Evolutionary conservation across 768 basidiomycete genomes (phyloP).

Genomic region (Candolleomyces efflorescens): DNA sequence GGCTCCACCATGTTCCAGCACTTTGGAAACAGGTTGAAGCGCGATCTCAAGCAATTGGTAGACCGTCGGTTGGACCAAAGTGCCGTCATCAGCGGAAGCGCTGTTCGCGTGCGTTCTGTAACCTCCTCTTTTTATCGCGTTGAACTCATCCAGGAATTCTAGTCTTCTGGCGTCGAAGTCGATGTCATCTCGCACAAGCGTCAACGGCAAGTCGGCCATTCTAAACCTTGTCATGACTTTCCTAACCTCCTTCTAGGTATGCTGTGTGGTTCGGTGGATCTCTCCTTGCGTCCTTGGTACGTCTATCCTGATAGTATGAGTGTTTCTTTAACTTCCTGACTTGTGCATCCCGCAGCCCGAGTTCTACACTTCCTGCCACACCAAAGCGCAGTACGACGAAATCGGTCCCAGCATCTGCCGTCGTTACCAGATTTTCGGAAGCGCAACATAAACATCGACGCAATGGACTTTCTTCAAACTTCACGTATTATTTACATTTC

Average conservation of each 20-base stretch:
- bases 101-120: conserved; percentile 55
- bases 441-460: conserved; percentile 61
- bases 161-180: conserved; percentile 97
- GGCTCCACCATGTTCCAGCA: conserved; percentile 99
- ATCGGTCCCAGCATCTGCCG: conserved; percentile 89
- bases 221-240: not conserved
- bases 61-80: conserved; percentile 84
- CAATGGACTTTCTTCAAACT: not conserved
- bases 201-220: conserved; percentile 58
- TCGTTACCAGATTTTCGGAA: conserved; percentile 91
- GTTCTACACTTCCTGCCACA: conserved; percentile 92
- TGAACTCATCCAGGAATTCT: not conserved
- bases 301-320: conserved; percentile 18
- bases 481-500: not conserved
- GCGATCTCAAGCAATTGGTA: conserved; percentile 91
- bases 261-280: conserved; percentile 99
- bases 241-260: conserved; percentile 42
- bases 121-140: not conserved
- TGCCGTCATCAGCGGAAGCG: conserved; percentile 67
- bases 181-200: conserved; percentile 99
- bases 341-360: conserved; percentile 61
- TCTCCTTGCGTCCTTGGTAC: conserved; percentile 85
- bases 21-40: conserved; percentile 94
- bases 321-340: not conserved
- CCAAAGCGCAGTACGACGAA: conserved; percentile 92